Base-by-base conservation (phyloP, 768 basidiomycete genomes). In the Mycena galopus region DNA sequence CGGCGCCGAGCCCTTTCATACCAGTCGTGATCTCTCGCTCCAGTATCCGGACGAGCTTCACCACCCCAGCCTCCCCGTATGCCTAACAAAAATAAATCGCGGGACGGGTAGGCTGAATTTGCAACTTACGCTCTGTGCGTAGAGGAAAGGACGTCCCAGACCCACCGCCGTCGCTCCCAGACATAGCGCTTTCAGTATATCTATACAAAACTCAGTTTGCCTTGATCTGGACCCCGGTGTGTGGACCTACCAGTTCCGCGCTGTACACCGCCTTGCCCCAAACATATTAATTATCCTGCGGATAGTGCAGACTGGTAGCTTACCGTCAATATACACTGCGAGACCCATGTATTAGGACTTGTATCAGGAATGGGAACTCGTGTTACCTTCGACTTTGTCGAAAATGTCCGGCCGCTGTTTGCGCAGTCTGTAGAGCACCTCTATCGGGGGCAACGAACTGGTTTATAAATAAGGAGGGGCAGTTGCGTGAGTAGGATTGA, bases 161-260 rank as follows among this genome's bases (percentile, higher is more conserved):
- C 96, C 96, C 21, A 96, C 94, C 10, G 93, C 94, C 73, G 83
- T 92, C 4, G 96, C 96, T 12, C 96, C 96, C 10, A 98, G 85
- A 78, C 95, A 97, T 12, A 97, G 82, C 0, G 96, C 96, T 81
- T 97, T 98, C 58, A 98, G 83, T 19, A 96, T 91, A 82, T 97
- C 96, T 88, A 69, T 25, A 5, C 16, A 21, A 39, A 33, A 33
- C 59, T 58, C 19, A 32, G 32, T 66, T n/a, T 59, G 62, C 6
- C 33, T 37, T 51, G 21, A 30, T 29, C 12, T n/a, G 37, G 23
- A 32, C 21, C 27, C 23, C 29, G n/a, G 64, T 19, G 56, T 21
- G 56, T 19, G 63, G 53, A 78, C 84, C 44, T 68, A 91, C 92
- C 92, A 69, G 95, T 96, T 19, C 96, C 96, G 58, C 96, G 88